Base-by-base conservation (phyloP, 1,284 basidiomycete species). In the Trametes pubescens region DNA sequence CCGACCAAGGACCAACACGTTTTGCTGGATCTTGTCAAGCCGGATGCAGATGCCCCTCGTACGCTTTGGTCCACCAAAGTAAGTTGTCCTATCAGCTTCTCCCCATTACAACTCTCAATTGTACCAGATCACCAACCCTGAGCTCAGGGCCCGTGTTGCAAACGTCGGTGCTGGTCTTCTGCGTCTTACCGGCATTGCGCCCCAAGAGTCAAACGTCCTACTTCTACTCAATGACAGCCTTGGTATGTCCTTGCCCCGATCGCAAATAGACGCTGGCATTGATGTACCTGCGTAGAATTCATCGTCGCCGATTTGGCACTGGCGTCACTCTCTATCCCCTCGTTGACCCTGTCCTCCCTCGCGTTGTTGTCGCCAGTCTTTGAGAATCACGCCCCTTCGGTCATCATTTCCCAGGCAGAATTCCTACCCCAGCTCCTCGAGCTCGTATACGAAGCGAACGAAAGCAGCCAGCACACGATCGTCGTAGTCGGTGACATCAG, bases 41-140 rank as follows among this genome's bases (percentile, higher is more conserved):
- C 85, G 2, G 90, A 91, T 59, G 79, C 81, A n/a, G 88, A 91
- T 69, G 80, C 82, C 0, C 82, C 87, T 6, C 82, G 91, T 46
- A 91, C 89, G 0, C 81, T 94, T 18, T 94, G 92, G 92, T 86
- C 86, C 0, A 89, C 87, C 46, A 90, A 89, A 77, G 92, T 92
- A 54, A 32, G 73, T 66, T 24, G 11, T 21, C 18, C 40, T n/a
- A 35, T 43, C n/a, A 18, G 32, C 58, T n/a, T 13, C 24, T 22
- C 34, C 44, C 26, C 24, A 29, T 7, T 47, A 29, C 14, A 47
- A 18, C 46, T 14, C 44, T 26, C 21, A 18, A 8, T 26, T 24
- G 22, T 44, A 32, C 29, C 65, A 94, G 92, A 87, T 91, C 62
- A 88, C 87, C 49, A 93, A 93, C 70, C 78, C 82, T 24, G 78